phyloP scores from a whole-genome alignment of 192 early-diverging fungal genomes.

The Umbelopsis vinacea region DNA sequence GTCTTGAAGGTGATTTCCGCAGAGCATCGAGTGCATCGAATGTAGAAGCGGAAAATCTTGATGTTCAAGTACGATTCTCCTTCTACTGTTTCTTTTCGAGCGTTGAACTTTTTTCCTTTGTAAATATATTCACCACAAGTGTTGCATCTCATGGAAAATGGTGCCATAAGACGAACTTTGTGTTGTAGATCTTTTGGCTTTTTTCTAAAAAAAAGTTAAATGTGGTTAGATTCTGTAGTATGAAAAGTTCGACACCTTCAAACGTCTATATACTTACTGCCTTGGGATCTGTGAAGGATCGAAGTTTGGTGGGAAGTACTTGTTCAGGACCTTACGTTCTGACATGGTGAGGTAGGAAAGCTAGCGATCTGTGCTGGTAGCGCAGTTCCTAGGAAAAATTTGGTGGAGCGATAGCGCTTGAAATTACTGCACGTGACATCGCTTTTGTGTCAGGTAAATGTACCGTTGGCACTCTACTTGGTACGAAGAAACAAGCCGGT shows the following conservation, averaged over 20 bases:
- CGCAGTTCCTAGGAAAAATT: no score
- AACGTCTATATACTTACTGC: conserved; percentile 14
- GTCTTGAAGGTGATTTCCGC: conserved; percentile 99
- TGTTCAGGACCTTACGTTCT: conserved; percentile 96
- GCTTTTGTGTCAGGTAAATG: no score
- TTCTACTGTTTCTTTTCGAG: conserved; percentile 86
- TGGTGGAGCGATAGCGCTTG: no score
- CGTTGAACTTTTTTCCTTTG: conserved; percentile 99
- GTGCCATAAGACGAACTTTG: conserved; percentile 98
- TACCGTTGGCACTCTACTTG: no score
- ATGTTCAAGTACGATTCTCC: conserved; percentile 76
- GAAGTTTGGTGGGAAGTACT: conserved; percentile 97
- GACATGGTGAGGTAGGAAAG: conserved; percentile 55
- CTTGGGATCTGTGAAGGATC: conserved; percentile 82
- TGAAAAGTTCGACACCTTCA: background rate
- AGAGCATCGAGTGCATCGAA: conserved; percentile 91
- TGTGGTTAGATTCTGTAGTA: background rate
- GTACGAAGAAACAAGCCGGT: no score
- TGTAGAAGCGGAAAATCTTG: conserved; percentile 79
- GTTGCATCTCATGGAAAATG: conserved; percentile 97
- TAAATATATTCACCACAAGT: conserved; percentile 97
- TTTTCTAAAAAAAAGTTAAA: conserved; percentile 68
- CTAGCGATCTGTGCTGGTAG: background rate
- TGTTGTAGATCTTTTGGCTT: conserved; percentile 83
- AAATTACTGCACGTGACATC: no score